These are phyloP conservation scores for Abrus pulchellus DNA, from an alignment of 306 rosid species.

Conservation along the genomic window DNA sequence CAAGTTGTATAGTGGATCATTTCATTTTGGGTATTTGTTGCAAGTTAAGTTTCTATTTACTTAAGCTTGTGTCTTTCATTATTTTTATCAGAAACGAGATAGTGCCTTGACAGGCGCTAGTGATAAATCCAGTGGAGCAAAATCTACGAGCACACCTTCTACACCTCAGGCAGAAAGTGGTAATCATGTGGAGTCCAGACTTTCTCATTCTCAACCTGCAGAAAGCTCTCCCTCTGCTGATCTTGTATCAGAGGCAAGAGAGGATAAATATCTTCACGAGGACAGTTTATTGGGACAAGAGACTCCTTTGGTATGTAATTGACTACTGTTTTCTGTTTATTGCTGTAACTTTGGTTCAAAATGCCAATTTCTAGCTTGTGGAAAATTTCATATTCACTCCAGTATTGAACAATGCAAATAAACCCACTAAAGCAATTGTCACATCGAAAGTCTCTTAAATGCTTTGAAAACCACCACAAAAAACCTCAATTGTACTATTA, in stretches of 20 bases:
- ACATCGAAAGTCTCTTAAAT: slow-evolving; percentile 38
- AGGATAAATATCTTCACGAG: slow-evolving; percentile 68
- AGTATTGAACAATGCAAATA: slow-evolving; percentile 13
- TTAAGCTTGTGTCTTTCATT: slow-evolving; percentile 47
- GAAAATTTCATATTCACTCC: slow-evolving; percentile 33
- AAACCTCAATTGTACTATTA: slow-evolving; percentile 24
- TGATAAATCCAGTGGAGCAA: slow-evolving; percentile 93
- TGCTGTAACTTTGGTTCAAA: slow-evolving; percentile 37
- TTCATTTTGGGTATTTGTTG: slow-evolving; percentile 18
- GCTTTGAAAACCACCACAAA: slow-evolving; percentile 32
- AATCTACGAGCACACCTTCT: slow-evolving; percentile 87
- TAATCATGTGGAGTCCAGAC: slow-evolving; percentile 73
- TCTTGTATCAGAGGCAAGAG: slow-evolving; percentile 71
- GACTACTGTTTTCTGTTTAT: slow-evolving; percentile 34
- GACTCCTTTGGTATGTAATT: slow-evolving; percentile 80
- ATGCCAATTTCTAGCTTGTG: slow-evolving; percentile 37
- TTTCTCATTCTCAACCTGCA: slow-evolving; percentile 72
- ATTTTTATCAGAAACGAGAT: slow-evolving; percentile 87
- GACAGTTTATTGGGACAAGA: slow-evolving; percentile 80
- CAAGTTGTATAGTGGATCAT: slow-evolving; percentile 31
- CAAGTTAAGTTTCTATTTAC: slow-evolving; percentile 44
- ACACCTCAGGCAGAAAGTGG: slow-evolving; percentile 89
- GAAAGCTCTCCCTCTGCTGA: slow-evolving; percentile 87
- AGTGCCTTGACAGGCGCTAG: slow-evolving; percentile 73
- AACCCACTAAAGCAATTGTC: slow-evolving; percentile 14